Base-by-base conservation (phyloP, 257 asterid species). In the Solanum arcanum region DNA sequence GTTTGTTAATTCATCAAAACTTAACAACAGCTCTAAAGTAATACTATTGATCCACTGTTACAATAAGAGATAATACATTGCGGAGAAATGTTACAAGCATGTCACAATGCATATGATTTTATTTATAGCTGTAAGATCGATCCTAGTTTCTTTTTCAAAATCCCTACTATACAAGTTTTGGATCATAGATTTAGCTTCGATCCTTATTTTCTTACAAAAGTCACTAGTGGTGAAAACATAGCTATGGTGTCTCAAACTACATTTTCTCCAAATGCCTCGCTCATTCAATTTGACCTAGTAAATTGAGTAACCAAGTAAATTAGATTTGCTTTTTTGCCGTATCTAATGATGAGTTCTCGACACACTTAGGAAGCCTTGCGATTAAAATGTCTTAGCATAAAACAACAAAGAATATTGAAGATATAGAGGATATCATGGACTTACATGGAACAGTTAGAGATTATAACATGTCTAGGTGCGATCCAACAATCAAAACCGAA, bases 61-160 rank as follows among this genome's bases (percentile, higher is more conserved):
- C 86, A 89, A 5, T 27, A 12, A 23, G 89, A 90, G 15, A 66
- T 88, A 27, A 88, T 87, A 12, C 86, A 90, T 13, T 90, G 88
- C 5, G 85, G 92, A 5, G 92, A 90, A 18, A 88, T 90, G 91
- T 83, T 87, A 7, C 92, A 90, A 80, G 21, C 60, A 49, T 49
- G 60, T 49, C 23, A 49, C 60, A 49, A 49, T 16, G 10, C 9
- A 52, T 52, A 52, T 6, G n/a, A 6, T 52, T 52, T 52, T 23
- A 10, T 16, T 52, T 9, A 10, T 52, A 52, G n/a, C 16, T 16
- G 60, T 52, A 52, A 52, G 4, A 52, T 52, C 23, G 23, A 52
- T 52, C 62, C 4, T 52, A 52, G 9, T 52, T 52, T 52, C 0
- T 52, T 52, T 52, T 52, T 52, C 62, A 52, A 18, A 52, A 16